Conservation (phyloP, 2,329 filamentous ascomycete species). For the Sphaerulina populicola region DNA sequence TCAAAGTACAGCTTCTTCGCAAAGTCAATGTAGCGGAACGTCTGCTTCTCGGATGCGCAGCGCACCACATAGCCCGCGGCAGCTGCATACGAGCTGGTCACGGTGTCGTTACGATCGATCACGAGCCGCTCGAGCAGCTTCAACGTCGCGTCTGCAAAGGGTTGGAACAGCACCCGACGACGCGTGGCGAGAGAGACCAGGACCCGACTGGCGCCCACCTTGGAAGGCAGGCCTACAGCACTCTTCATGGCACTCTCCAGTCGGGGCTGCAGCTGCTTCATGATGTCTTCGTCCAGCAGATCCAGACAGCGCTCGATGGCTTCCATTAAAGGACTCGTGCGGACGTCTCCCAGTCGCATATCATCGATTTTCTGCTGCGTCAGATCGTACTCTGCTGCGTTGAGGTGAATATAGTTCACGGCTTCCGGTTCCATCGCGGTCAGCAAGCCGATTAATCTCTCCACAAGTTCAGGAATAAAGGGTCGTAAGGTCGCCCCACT, state of each 20-base stretch:
- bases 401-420: conserved; percentile 87
- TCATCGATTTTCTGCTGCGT: conserved; percentile 87
- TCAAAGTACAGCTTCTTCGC: conserved; percentile 67
- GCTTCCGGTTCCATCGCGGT: conserved; percentile 83
- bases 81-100: conserved; percentile 78
- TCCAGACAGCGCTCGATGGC: conserved; percentile 85
- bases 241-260: conserved; percentile 74
- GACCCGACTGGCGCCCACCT: conserved; percentile 81
- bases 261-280: conserved; percentile 61
- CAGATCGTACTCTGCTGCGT: conserved; percentile 72
- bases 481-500: conserved; percentile 65
- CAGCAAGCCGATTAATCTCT: conserved; percentile 69
- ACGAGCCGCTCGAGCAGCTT: conserved; percentile 71
- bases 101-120: conserved; percentile 87
- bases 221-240: conserved; percentile 84
- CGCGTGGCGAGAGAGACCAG: conserved; percentile 77
- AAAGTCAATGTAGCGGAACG: conserved; percentile 48
- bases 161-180: conserved; percentile 64
- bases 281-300: conserved; percentile 67
- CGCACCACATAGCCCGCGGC: conserved; percentile 78
- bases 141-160: conserved; percentile 67
- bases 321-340: conserved; percentile 81
- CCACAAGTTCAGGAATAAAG: conserved; percentile 73
- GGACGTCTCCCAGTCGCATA: conserved; percentile 69
- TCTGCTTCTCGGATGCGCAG: conserved; percentile 50